phyloP scores from a whole-genome alignment of 148 eudicot genomes.

The Linanthus parryae region DNA sequence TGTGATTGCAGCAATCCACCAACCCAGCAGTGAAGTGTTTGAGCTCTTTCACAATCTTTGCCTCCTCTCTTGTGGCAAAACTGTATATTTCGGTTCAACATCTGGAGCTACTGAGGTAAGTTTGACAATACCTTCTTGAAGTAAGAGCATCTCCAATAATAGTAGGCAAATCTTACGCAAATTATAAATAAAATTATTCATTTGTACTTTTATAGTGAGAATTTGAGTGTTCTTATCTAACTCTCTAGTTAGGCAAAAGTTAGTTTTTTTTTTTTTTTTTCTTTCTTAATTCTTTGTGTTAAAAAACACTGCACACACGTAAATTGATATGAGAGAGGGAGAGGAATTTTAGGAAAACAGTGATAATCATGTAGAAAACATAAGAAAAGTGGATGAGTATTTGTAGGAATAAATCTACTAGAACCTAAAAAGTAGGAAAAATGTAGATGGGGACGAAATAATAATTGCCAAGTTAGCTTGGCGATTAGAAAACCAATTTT shows the following conservation, averaged over 20 bases:
- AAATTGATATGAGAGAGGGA: too few species aligned
- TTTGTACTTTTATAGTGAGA: background rate
- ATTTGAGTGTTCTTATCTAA: background rate
- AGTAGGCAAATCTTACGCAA: background rate
- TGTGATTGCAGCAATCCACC: constrained; percentile 39
- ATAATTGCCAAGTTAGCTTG: too few species aligned
- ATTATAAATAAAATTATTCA: background rate
- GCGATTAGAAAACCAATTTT: background rate
- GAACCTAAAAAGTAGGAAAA: too few species aligned
- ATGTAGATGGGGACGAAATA: too few species aligned
- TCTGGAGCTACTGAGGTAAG: constrained; percentile 27
- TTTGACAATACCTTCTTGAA: background rate
- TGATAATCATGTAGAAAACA: too few species aligned
- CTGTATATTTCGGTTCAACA: constrained; percentile 29
- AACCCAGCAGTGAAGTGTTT: constrained; percentile 45
- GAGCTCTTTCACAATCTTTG: constrained; percentile 30
- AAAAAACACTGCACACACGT: too few species aligned
- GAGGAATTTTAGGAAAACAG: too few species aligned
- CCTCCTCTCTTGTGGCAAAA: constrained; percentile 37
- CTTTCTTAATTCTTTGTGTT: too few species aligned
- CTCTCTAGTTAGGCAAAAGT: background rate
- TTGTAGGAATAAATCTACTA: too few species aligned
- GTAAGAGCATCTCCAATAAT: background rate
- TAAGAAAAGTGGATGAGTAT: too few species aligned
- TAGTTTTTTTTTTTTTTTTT: too few species aligned